Evolutionary conservation across 805 yeast genomes (phyloP).

Genomic region (Kodamaea sagamina): DNA sequence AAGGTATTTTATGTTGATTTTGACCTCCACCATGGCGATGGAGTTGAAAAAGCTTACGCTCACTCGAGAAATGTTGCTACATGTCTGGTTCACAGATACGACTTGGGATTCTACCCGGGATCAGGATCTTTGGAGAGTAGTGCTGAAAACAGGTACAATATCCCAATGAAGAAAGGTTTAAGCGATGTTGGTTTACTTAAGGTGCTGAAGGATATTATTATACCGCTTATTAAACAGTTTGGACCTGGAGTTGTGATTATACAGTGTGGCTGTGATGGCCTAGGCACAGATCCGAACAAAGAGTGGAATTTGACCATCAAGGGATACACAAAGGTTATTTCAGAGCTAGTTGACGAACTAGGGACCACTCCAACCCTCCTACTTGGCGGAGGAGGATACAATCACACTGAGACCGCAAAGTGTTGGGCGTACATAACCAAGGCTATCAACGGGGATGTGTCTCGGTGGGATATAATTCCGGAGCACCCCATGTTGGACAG

Average conservation of each 20-base stretch:
- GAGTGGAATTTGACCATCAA: slow-evolving; percentile 70
- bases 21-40: slow-evolving; percentile 82
- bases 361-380: slow-evolving; percentile 42
- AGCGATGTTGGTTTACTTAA: slow-evolving; percentile 44
- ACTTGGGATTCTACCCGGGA: slow-evolving; percentile 73
- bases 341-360: slow-evolving; percentile 24
- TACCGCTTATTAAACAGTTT: slow-evolving; percentile 41
- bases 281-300: slow-evolving; percentile 59
- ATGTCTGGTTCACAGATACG: slow-evolving; percentile 64
- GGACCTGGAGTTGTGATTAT: slow-evolving; percentile 58
- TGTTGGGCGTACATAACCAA: slow-evolving; percentile 55
- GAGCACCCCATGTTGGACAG: slow-evolving; percentile 48
- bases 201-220: slow-evolving; percentile 42
- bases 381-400: slow-evolving; percentile 81
- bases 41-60: slow-evolving; percentile 67
- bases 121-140: slow-evolving; percentile 51
- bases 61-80: slow-evolving; percentile 57
- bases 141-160: slow-evolving; percentile 42
- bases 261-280: slow-evolving; percentile 76
- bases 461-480: slow-evolving; percentile 49
- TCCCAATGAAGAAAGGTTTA: slow-evolving; percentile 61
- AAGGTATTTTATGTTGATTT: slow-evolving; percentile 64
- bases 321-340: slow-evolving; percentile 46
- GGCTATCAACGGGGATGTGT: slow-evolving; percentile 18
- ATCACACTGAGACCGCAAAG: slow-evolving; percentile 59